phyloP scores from a whole-genome alignment of 208 protist genomes.

The Lotmaria passim region DNA sequence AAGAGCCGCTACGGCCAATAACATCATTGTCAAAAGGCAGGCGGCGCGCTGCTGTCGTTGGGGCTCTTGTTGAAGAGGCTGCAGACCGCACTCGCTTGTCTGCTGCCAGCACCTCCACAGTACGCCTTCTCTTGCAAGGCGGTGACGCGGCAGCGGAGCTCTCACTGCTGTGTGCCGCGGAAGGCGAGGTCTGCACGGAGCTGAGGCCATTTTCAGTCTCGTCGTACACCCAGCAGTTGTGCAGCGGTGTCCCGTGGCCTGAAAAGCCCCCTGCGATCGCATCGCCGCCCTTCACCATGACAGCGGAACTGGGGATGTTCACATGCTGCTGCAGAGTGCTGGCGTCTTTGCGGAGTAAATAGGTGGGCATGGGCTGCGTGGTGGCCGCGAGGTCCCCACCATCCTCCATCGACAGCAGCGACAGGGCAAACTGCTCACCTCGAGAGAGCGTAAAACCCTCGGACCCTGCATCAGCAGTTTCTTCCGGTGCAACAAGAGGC shows the following conservation, averaged over 20 bases:
- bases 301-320: not conserved
- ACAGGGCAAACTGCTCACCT: conserved; percentile 41
- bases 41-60: not conserved
- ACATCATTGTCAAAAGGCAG: conserved; percentile 16
- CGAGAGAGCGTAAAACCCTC: conserved; percentile 27
- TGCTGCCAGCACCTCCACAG: not conserved
- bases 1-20: not conserved
- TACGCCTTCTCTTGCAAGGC: conserved; percentile 1
- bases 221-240: conserved; percentile 26
- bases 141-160: not conserved
- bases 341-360: conserved; percentile 9
- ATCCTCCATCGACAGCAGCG: conserved; percentile 39
- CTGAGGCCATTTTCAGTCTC: conserved; percentile 7
- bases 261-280: not conserved
- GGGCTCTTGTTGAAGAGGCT: not conserved
- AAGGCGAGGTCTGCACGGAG: conserved; percentile 19
- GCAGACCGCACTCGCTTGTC: not conserved
- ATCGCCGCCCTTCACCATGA: not conserved
- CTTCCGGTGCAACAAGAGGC: too few species aligned
- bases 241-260: not conserved
- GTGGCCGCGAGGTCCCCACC: not conserved
- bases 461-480: not conserved
- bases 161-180: conserved; percentile 24
- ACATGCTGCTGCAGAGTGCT: not conserved
- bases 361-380: conserved; percentile 6